Conservation (phyloP, 768 basidiomycete genomes). For the Lyophyllum decastes region DNA sequence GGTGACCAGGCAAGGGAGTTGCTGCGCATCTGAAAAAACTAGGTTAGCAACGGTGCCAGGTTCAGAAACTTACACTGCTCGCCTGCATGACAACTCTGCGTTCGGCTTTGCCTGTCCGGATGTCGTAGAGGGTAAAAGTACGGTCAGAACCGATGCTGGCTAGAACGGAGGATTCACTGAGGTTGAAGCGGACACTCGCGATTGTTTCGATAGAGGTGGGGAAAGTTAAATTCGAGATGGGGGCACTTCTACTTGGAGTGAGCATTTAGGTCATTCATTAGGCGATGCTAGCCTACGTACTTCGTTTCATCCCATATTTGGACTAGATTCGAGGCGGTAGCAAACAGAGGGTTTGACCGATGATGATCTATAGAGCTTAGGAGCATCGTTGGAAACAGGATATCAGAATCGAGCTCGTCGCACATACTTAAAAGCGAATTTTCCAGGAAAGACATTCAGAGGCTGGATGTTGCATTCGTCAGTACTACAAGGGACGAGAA, state of each 20-base stretch:
- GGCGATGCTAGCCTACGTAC: conserved; percentile 39
- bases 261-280: not conserved
- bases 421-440: conserved; percentile 87
- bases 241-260: conserved; percentile 59
- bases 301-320: conserved; percentile 99
- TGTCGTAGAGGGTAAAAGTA: conserved; percentile 95
- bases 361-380: conserved; percentile 93
- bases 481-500: not conserved
- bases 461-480: conserved; percentile 44
- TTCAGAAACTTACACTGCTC: conserved; percentile 9
- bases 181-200: conserved; percentile 87
- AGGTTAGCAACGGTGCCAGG: not conserved
- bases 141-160: conserved; percentile 94
- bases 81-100: conserved; percentile 89
- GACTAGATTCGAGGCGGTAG: conserved; percentile 89
- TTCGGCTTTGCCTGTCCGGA: conserved; percentile 95
- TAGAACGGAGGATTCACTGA: conserved; percentile 91
- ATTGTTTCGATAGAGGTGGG: conserved; percentile 89
- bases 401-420: too few species aligned
- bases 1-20: conserved; percentile 96
- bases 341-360: conserved; percentile 84
- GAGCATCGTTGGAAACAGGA: conserved; percentile 5
- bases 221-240: conserved; percentile 86
- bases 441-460: conserved; percentile 77
- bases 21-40: conserved; percentile 65